These are phyloP conservation scores for Coemansia sp. DNA, from an alignment of 192 early-diverging fungal genomes.

Conservation along the genomic window DNA sequence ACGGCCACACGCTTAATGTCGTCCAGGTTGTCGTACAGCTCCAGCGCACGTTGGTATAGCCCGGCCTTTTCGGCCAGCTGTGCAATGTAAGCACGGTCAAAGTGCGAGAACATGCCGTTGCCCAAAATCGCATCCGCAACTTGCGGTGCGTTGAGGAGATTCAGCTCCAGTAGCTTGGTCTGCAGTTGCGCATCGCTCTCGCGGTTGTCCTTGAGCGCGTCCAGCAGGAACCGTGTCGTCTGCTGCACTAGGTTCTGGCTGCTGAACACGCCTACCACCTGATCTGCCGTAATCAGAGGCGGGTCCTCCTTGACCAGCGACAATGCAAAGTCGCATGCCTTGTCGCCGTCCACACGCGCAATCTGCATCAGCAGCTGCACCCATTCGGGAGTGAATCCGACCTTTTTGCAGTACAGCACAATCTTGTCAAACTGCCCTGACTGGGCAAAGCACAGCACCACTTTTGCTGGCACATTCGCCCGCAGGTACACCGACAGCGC, in stretches of 20 bases:
- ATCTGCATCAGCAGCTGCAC: conserved; percentile 85
- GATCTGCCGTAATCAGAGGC: conserved; percentile 81
- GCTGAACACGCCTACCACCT: conserved; percentile 91
- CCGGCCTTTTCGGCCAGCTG: conserved; percentile 97
- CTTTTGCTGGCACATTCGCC: conserved; percentile 91
- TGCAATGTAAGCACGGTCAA: conserved; percentile 90
- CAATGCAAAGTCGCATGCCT: conserved; percentile 90
- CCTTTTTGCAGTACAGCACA: conserved; percentile 91
- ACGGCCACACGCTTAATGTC: conserved; percentile 94
- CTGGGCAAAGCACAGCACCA: conserved; percentile 95
- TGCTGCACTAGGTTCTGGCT: conserved; percentile 93
- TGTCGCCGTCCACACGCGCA: conserved; percentile 87
- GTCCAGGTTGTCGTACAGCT: conserved; percentile 93
- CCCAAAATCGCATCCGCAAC: conserved; percentile 98
- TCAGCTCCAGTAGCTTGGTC: conserved; percentile 96
- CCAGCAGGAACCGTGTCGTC: conserved; percentile 94
- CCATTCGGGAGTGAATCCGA: conserved; percentile 92
- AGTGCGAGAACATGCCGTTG: conserved; percentile 94
- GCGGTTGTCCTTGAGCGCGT: conserved; percentile 91
- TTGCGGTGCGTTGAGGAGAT: conserved; percentile 93
- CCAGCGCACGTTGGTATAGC: conserved; percentile 90
- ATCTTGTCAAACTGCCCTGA: conserved; percentile 96
- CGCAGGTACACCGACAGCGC: conserved; percentile 94
- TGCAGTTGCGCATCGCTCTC: conserved; percentile 91
- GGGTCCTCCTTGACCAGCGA: conserved; percentile 76